Conservation (phyloP, 768 basidiomycete species). For the Clavaria fumosa region DNA sequence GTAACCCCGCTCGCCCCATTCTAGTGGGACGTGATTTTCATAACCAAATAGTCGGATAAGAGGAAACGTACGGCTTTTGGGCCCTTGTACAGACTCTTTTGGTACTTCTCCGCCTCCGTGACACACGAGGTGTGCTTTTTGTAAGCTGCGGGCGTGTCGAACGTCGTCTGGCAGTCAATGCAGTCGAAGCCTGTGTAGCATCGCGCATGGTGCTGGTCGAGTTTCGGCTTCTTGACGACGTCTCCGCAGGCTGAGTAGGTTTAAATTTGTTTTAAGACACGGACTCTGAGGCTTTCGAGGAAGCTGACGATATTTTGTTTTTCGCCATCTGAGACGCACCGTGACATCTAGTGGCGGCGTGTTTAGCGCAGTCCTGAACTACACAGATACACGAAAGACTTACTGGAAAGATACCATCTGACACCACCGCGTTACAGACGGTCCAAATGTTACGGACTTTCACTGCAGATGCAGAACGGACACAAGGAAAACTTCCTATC, state of each 20-base stretch:
- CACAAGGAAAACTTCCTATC: no score
- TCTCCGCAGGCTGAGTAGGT: conserved; percentile 80
- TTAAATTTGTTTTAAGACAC: no score
- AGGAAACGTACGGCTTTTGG: conserved; percentile 35
- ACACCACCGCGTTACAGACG: no score
- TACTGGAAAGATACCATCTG: no score
- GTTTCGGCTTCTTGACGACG: conserved; percentile 85
- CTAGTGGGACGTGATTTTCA: not conserved
- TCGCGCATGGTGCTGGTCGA: conserved; percentile 56
- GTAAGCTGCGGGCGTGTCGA: conserved; percentile 60
- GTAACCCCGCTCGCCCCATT: not conserved
- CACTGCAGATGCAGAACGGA: no score
- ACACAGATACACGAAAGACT: no score
- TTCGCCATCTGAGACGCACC: no score
- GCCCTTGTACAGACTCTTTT: conserved; percentile 75
- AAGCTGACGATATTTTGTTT: no score
- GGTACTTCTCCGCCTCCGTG: conserved; percentile 86
- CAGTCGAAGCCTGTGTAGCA: conserved; percentile 65
- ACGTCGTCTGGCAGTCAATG: conserved; percentile 80
- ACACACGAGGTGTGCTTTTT: conserved; percentile 77
- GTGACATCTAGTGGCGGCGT: no score
- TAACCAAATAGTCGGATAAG: not conserved
- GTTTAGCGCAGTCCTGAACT: no score
- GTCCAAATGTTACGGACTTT: no score
- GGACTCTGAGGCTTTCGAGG: no score